Conservation (phyloP, 345 rosid genomes). For the Excoecaria agallocha region DNA sequence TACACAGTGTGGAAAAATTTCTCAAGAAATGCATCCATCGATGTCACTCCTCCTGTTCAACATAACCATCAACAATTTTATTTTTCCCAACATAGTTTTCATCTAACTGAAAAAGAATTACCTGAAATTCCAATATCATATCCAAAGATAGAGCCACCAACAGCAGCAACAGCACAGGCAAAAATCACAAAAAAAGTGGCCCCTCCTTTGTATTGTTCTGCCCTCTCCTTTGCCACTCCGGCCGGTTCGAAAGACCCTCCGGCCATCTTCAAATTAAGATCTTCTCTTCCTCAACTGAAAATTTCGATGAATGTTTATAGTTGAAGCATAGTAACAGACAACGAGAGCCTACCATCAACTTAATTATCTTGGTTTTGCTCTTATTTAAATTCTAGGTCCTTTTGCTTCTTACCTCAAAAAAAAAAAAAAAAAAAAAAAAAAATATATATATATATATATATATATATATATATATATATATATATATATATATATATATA, state of each 20-base stretch:
- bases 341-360: too few relatives aligned
- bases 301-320: background rate
- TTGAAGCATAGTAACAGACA: background rate
- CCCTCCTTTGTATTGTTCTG: conserved; percentile 69
- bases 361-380: too few relatives aligned
- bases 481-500: too few relatives aligned
- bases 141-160: conserved; percentile 87
- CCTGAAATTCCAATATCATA: conserved; percentile 96
- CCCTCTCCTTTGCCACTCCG: conserved; percentile 86
- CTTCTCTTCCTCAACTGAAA: background rate
- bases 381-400: too few relatives aligned
- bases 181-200: conserved; percentile 65
- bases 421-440: too few relatives aligned
- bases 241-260: conserved; percentile 72
- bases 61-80: too few relatives aligned
- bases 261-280: conserved; percentile 44
- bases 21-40: conserved; percentile 74
- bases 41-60: conserved; percentile 78
- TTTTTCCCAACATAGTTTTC: too few relatives aligned
- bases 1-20: conserved; percentile 68
- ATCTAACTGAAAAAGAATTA: conserved; percentile 4
- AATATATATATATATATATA: too few relatives aligned
- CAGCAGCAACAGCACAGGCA: conserved; percentile 69
- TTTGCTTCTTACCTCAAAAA: too few relatives aligned
- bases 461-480: too few relatives aligned